Evolutionary conservation across 768 basidiomycete genomes (phyloP).

Genomic region (Podaxis mareebaensis): DNA sequence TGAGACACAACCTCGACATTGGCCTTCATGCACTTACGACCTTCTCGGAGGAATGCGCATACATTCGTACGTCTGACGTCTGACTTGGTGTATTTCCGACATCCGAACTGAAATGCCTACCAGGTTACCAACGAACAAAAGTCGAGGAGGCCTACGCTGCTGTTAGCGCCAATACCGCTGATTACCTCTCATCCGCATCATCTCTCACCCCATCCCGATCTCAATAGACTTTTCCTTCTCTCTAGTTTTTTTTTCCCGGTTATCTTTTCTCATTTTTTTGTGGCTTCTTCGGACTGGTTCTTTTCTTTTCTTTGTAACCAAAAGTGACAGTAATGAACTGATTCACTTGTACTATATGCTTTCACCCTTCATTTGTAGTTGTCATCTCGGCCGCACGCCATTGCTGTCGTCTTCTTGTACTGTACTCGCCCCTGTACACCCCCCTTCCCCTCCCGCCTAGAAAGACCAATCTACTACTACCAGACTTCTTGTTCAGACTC

Average conservation of each 20-base stretch:
- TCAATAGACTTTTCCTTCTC: slow-evolving; percentile 14
- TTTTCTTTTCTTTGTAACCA: neutral
- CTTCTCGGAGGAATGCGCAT: slow-evolving; percentile 44
- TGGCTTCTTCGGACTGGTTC: neutral
- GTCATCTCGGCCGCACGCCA: neutral
- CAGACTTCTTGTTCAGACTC: slow-evolving; percentile 10
- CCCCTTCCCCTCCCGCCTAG: neutral
- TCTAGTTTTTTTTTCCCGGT: slow-evolving; percentile 8
- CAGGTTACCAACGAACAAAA: slow-evolving; percentile 47
- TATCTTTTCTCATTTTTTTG: slow-evolving; percentile 7
- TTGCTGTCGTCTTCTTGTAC: slow-evolving; percentile 8
- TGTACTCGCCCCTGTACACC: slow-evolving; percentile 7
- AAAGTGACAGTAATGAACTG: slow-evolving; percentile 8
- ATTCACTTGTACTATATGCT: slow-evolving; percentile 15
- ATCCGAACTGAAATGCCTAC: slow-evolving; percentile 12
- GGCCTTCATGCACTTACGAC: slow-evolving; percentile 42
- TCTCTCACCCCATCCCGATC: slow-evolving; percentile 13
- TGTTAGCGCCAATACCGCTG: slow-evolving; percentile 27
- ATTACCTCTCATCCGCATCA: slow-evolving; percentile 13
- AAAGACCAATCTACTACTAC: slow-evolving; percentile 11
- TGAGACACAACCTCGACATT: slow-evolving; percentile 39
- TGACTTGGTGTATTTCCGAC: neutral
- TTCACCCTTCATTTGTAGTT: slow-evolving; percentile 11
- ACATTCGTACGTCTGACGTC: slow-evolving; percentile 47
- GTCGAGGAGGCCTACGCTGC: slow-evolving; percentile 46